Conservation (phyloP, 2,329 filamentous ascomycete species). For the Aspergillus sp. region DNA sequence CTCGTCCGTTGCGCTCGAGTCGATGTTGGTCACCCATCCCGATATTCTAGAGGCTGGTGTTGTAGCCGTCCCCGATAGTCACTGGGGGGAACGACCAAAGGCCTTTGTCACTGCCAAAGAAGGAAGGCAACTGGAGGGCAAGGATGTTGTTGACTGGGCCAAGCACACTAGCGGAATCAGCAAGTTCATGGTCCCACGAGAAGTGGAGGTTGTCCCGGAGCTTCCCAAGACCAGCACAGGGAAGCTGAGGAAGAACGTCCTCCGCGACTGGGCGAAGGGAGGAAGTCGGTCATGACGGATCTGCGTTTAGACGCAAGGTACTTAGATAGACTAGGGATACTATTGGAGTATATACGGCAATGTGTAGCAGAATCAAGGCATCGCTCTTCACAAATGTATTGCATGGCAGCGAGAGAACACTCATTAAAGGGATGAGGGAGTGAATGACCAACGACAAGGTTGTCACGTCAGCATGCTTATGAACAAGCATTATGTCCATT, state of each 20-base stretch:
- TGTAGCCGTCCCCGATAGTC: constrained; percentile 79
- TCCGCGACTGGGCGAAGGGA: constrained; percentile 77
- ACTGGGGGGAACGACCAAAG: constrained; percentile 96
- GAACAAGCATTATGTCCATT: not conserved
- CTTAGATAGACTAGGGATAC: not conserved
- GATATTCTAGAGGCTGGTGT: constrained; percentile 89
- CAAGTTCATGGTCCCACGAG: constrained; percentile 79
- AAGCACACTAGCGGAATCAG: constrained; percentile 77
- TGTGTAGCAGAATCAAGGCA: not conserved
- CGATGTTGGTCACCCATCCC: constrained; percentile 84
- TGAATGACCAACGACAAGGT: not conserved
- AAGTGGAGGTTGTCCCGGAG: constrained; percentile 77
- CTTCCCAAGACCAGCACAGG: constrained; percentile 96
- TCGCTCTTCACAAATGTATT: not conserved
- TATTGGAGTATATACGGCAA: not conserved
- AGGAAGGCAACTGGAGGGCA: constrained; percentile 59
- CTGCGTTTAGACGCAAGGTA: not conserved
- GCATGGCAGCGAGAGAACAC: not conserved
- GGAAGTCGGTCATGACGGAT: constrained; percentile 27
- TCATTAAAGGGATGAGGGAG: not conserved
- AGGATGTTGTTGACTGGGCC: constrained; percentile 82
- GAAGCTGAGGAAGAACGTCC: constrained; percentile 92
- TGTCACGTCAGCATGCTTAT: not conserved
- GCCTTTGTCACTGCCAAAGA: constrained; percentile 82
- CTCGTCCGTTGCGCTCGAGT: constrained; percentile 86